Evolutionary conservation across 2,329 filamentous ascomycete species (phyloP).

Genomic region (Dothistroma septosporum): DNA sequence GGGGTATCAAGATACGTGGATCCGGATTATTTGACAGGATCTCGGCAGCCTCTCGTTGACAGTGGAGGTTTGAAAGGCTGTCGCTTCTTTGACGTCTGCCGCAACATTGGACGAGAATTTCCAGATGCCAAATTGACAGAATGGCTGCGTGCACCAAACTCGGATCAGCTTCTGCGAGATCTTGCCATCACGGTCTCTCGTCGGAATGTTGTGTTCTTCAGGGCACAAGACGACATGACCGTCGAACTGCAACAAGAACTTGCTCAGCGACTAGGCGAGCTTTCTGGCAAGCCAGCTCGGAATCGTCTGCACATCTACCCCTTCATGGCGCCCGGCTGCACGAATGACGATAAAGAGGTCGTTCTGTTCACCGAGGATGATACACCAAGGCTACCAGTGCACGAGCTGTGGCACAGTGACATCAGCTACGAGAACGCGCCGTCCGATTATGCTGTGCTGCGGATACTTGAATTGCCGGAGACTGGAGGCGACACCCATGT

Average conservation of each 20-base stretch:
- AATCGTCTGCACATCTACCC: conserved; percentile 60
- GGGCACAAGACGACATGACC: conserved; percentile 55
- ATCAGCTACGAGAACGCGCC: background rate
- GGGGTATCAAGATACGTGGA: too few relatives aligned
- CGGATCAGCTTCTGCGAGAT: conserved; percentile 13
- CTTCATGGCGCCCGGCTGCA: conserved; percentile 27
- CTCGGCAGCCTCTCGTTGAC: too few relatives aligned
- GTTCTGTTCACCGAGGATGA: too few relatives aligned
- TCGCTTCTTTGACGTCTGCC: background rate
- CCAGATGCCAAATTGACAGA: background rate
- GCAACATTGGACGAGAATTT: background rate
- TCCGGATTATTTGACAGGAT: too few relatives aligned
- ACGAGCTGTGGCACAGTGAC: background rate
- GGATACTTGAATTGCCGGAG: background rate
- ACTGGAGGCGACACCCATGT: background rate
- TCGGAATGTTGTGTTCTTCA: conserved; percentile 67
- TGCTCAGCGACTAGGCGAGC: conserved; percentile 54
- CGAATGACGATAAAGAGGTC: background rate
- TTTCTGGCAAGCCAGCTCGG: conserved; percentile 54
- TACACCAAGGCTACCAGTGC: too few relatives aligned
- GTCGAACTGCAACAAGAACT: conserved; percentile 63
- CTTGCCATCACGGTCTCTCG: conserved; percentile 50
- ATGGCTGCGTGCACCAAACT: background rate
- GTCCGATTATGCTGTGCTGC: background rate
- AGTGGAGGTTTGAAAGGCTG: background rate